These are phyloP conservation scores for Symmetrospora coprosmae DNA, from an alignment of 768 basidiomycete species.

Conservation along the genomic window DNA sequence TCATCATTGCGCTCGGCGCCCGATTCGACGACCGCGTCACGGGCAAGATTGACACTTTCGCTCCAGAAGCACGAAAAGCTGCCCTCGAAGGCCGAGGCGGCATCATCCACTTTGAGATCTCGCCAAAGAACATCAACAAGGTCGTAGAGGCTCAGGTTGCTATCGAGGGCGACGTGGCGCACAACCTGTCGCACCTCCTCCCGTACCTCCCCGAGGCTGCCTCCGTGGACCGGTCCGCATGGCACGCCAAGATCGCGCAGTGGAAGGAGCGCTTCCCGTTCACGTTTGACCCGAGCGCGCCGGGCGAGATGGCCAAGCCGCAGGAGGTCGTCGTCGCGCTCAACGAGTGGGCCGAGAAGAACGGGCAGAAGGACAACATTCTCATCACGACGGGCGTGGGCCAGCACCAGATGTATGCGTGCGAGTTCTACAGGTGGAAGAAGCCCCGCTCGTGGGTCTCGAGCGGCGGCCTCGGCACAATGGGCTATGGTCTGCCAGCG, in stretches of 20 bases:
- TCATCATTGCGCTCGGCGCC: conserved; percentile 90
- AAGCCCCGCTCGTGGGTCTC: conserved; percentile 66
- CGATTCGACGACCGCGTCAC: conserved; percentile 98
- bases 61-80: conserved; percentile 75
- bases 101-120: conserved; percentile 98
- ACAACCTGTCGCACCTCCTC: conserved; percentile 65
- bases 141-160: conserved; percentile 89
- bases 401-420: conserved; percentile 99
- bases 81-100: conserved; percentile 75
- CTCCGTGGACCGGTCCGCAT: conserved; percentile 47
- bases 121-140: conserved; percentile 98
- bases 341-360: conserved; percentile 57
- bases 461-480: conserved; percentile 89
- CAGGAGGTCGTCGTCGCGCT: conserved; percentile 94
- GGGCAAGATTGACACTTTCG: conserved; percentile 73
- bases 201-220: conserved; percentile 45
- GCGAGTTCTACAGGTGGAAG: conserved; percentile 82
- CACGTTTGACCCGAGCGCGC: conserved; percentile 54
- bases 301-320: conserved; percentile 69
- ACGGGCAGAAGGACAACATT: conserved; percentile 72
- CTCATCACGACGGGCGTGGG: conserved; percentile 88
- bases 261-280: conserved; percentile 90
- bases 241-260: conserved; percentile 65
- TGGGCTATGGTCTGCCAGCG: conserved; percentile 92
- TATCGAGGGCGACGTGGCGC: conserved; percentile 79